Percentiles rank a stretch among this genome's conserved stretches.
phyloP scores from a whole-genome alignment of 148 eudicot genomes.

The Silene conica region DNA sequence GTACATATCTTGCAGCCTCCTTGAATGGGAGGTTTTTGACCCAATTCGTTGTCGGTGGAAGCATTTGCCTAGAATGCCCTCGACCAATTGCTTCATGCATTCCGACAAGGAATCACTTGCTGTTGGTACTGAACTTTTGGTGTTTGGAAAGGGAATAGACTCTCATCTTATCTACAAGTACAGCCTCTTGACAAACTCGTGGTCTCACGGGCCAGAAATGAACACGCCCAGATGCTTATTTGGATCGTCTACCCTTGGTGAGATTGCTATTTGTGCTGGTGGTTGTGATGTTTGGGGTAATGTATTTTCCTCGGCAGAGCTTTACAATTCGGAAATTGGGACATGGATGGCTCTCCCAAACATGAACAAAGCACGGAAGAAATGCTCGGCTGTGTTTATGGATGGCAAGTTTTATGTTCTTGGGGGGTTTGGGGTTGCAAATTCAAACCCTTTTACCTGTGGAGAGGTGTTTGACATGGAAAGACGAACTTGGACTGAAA shows the following conservation, averaged over 20 bases:
- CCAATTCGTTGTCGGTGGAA: conserved; percentile 56
- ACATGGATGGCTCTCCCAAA: conserved; percentile 55
- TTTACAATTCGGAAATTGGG: conserved; percentile 58
- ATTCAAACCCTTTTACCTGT: conserved; percentile 44
- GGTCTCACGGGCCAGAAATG: conserved; percentile 63
- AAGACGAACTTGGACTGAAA: conserved; percentile 49
- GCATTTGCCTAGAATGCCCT: conserved; percentile 52
- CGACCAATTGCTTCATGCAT: conserved; percentile 55
- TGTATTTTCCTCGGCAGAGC: conserved; percentile 51
- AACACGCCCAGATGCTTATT: conserved; percentile 67
- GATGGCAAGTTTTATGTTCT: conserved; percentile 72
- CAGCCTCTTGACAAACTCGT: conserved; percentile 55
- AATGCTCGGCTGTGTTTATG: conserved; percentile 75
- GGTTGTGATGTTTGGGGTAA: conserved; percentile 62
- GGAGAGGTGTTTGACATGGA: conserved; percentile 61
- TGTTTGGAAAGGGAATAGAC: conserved; percentile 53
- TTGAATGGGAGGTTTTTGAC: conserved; percentile 86
- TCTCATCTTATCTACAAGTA: conserved; percentile 54
- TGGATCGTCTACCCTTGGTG: conserved; percentile 68
- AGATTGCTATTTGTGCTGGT: conserved; percentile 71
- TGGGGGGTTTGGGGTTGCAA: conserved; percentile 56
- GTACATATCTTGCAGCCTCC: conserved; percentile 62
- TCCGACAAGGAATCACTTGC: conserved; percentile 84
- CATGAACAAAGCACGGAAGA: conserved; percentile 63
- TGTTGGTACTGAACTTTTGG: conserved; percentile 82